A percentile compares a stretch with the other conserved stretches of the same genome.
Conservation (phyloP, 2,329 filamentous ascomycete species). For the Exserohilum turcica region DNA sequence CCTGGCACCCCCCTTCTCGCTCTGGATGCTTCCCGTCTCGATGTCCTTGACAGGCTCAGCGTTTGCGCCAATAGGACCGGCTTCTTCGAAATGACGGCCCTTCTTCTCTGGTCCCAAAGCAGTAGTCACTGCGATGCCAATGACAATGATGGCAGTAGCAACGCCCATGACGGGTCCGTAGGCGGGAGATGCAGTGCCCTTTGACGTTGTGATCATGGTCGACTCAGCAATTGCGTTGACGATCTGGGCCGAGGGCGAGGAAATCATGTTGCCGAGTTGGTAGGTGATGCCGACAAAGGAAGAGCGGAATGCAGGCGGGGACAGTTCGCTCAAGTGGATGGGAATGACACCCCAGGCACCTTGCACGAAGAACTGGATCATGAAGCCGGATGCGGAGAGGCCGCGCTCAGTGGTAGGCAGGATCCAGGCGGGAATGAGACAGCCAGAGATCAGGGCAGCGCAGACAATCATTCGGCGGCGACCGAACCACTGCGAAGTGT, state of each 20-base stretch:
- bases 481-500: conserved; percentile 75
- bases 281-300: conserved; percentile 74
- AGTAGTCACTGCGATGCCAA: conserved; percentile 70
- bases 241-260: conserved; percentile 74
- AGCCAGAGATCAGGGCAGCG: conserved; percentile 63
- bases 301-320: conserved; percentile 71
- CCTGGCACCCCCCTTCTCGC: conserved; percentile 34
- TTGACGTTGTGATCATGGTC: conserved; percentile 54
- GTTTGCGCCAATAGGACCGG: conserved; percentile 56
- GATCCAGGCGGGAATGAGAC: conserved; percentile 73
- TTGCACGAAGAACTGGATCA: conserved; percentile 64
- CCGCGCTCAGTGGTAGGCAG: conserved; percentile 64
- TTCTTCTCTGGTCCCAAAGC: conserved; percentile 76
- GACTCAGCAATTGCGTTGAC: conserved; percentile 73
- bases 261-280: conserved; percentile 77
- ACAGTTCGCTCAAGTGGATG: conserved; percentile 76
- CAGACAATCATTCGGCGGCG: conserved; percentile 71
- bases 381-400: conserved; percentile 69
- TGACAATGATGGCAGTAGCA: conserved; percentile 75
- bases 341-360: conserved; percentile 54
- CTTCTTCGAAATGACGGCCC: conserved; percentile 70
- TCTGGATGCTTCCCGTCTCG: conserved; percentile 36
- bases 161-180: conserved; percentile 78
- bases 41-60: conserved; percentile 36
- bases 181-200: conserved; percentile 66